Percentiles rank a stretch among this genome's conserved stretches.
Conservation (phyloP, 768 basidiomycete species). For the Phaeotremella skinneri region DNA sequence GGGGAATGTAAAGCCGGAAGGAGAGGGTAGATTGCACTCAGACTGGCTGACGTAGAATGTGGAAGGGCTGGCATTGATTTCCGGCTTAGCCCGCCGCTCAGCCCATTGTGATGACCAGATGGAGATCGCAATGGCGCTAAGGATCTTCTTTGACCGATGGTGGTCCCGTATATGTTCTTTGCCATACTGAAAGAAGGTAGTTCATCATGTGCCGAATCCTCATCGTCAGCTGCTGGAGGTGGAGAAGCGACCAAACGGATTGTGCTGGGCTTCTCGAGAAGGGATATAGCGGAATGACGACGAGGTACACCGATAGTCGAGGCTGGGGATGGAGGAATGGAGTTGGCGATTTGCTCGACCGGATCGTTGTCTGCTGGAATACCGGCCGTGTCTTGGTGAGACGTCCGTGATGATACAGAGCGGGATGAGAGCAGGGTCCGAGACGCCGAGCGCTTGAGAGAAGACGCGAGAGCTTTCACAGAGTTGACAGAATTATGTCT, state of each 20-base stretch:
- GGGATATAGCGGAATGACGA: conserved; percentile 31
- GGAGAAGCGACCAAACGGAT: conserved; percentile 37
- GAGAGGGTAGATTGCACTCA: conserved; percentile 37
- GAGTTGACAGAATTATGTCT: conserved; percentile 14
- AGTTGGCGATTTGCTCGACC: conserved; percentile 24
- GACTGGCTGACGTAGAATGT: conserved; percentile 21
- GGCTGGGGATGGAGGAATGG: conserved; percentile 36
- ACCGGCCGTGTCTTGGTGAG: conserved; percentile 10
- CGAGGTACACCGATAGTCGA: conserved; percentile 45
- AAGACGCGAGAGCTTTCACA: conserved; percentile 24
- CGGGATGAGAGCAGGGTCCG: conserved; percentile 19
- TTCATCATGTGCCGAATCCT: conserved; percentile 19
- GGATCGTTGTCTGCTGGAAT: conserved; percentile 11
- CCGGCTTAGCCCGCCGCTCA: conserved; percentile 13
- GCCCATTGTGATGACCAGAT: conserved; percentile 2
- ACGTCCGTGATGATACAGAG: conserved; percentile 16
- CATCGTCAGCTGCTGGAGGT: conserved; percentile 16
- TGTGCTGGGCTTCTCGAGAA: conserved; percentile 38
- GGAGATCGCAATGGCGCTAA: conserved; percentile 30
- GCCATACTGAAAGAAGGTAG: conserved; percentile 32
- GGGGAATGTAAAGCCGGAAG: conserved; percentile 23
- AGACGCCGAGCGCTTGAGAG: conserved; percentile 23
- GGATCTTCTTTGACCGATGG: conserved; percentile 31
- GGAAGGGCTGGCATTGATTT: conserved; percentile 39
- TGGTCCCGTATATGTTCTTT: conserved; percentile 10